Evolutionary conservation across 768 basidiomycete species (phyloP).

Genomic region (Trametes sanguinea): DNA sequence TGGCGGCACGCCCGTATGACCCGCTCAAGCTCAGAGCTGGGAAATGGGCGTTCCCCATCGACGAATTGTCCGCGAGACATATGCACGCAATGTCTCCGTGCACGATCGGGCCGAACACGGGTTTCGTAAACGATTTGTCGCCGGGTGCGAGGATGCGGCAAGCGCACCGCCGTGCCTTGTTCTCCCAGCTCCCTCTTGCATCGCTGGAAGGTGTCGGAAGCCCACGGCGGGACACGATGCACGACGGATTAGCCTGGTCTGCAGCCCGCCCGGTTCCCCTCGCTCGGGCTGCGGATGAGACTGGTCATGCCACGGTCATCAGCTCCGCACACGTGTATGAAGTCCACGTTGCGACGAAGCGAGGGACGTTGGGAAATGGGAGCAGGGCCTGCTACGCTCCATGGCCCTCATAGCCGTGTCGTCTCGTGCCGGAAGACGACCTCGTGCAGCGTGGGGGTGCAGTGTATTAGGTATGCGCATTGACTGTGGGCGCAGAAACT

Average conservation of each 20-base stretch:
- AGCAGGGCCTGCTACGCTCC: not conserved
- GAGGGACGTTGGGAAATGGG: constrained; percentile 12
- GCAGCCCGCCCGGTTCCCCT: constrained; percentile 3
- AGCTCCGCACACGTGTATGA: constrained; percentile 19
- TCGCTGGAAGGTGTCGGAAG: not conserved
- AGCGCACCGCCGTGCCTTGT: not conserved
- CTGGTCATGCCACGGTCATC: constrained; percentile 16
- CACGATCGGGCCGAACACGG: not conserved
- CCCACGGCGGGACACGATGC: not conserved
- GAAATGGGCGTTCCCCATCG: not conserved
- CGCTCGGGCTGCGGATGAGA: constrained; percentile 9
- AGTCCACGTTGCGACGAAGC: constrained; percentile 18
- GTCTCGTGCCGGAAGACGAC: not conserved
- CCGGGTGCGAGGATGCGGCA: not conserved
- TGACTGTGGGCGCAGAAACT: not conserved
- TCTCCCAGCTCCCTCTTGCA: not conserved
- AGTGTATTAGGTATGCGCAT: not conserved
- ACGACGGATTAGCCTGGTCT: constrained; percentile 6
- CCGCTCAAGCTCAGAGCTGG: not conserved
- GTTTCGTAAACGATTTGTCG: constrained; percentile 7
- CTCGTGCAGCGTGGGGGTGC: not conserved
- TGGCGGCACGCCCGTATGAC: not conserved
- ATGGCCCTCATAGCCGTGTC: not conserved
- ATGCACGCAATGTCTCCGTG: not conserved
- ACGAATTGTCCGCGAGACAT: not conserved